Conservation (phyloP, 352 stramenopile genomes). For the Phytophthora meadii region DNA sequence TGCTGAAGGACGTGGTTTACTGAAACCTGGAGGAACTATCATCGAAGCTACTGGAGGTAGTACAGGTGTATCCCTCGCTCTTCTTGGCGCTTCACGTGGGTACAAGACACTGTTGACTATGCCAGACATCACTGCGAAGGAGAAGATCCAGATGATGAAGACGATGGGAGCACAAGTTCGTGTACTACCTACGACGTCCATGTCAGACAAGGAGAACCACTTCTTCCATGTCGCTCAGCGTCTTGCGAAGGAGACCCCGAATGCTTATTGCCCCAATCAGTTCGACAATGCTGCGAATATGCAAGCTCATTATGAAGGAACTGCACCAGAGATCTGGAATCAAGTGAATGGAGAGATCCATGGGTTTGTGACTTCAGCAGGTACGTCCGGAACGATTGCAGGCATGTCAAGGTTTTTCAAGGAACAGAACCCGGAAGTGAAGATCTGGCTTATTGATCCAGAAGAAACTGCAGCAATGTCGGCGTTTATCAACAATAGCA, state of each 20-base stretch:
- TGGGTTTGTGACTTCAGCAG: conserved; percentile 90
- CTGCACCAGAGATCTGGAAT: conserved; percentile 90
- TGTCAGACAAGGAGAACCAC: conserved; percentile 73
- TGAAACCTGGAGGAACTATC: conserved; percentile 72
- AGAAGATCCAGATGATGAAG: conserved; percentile 87
- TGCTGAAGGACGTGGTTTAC: conserved; percentile 86
- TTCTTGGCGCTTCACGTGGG: conserved; percentile 87
- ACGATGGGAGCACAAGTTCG: conserved; percentile 74
- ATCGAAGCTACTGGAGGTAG: conserved; percentile 92
- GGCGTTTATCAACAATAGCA: conserved; percentile 78
- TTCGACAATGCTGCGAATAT: conserved; percentile 86
- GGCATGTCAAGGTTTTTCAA: conserved; percentile 95
- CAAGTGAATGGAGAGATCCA: conserved; percentile 91
- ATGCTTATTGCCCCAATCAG: conserved; percentile 68
- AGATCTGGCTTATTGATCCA: conserved; percentile 82
- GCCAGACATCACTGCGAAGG: conserved; percentile 66
- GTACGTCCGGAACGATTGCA: conserved; percentile 94
- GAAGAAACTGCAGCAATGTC: conserved; percentile 88
- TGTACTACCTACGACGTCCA: conserved; percentile 64
- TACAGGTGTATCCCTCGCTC: conserved; percentile 92
- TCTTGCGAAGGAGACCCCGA: conserved; percentile 42
- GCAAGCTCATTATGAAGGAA: conserved; percentile 74
- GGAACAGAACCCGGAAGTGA: conserved; percentile 63
- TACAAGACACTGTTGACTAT: conserved; percentile 87
- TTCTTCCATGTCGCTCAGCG: conserved; percentile 81